phyloP scores from a whole-genome alignment of 2,329 filamentous ascomycete species.

The Aspergillus caelatus region DNA sequence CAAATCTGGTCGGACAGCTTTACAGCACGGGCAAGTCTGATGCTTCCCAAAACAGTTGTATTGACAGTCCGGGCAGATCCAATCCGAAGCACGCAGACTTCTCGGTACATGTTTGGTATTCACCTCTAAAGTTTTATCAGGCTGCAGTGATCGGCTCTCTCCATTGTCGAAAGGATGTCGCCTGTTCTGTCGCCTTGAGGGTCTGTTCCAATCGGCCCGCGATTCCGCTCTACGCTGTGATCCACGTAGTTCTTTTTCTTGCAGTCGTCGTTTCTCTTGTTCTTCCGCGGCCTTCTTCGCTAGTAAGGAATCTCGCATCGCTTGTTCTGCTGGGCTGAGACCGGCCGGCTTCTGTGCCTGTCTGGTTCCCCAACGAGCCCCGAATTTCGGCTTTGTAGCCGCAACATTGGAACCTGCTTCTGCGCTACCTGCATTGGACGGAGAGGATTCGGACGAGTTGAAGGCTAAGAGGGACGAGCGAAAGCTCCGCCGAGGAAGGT shows the following conservation, averaged over 20 bases:
- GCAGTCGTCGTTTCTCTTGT: slow-evolving; percentile 6
- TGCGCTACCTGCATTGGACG: slow-evolving; percentile 25
- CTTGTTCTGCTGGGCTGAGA: slow-evolving; percentile 36
- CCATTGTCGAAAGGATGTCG: background rate
- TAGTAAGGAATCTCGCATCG: slow-evolving; percentile 33
- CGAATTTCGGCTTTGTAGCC: slow-evolving; percentile 31
- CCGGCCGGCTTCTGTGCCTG: slow-evolving; percentile 23
- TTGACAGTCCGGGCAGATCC: slow-evolving; percentile 32
- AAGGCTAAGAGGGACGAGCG: slow-evolving; percentile 30
- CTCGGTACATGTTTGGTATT: slow-evolving; percentile 3
- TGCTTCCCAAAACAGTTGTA: slow-evolving; percentile 24
- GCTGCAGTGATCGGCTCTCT: slow-evolving; percentile 11
- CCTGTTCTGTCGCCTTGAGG: background rate
- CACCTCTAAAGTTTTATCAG: slow-evolving; percentile 14
- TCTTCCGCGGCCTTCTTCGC: slow-evolving; percentile 10
- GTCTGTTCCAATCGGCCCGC: background rate
- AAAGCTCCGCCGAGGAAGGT: slow-evolving; percentile 37
- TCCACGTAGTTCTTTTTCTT: background rate
- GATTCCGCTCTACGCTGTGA: background rate
- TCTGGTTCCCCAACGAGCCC: slow-evolving; percentile 24
- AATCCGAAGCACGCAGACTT: slow-evolving; percentile 21
- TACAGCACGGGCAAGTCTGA: slow-evolving; percentile 32
- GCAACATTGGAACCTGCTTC: slow-evolving; percentile 16
- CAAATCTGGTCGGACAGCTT: slow-evolving; percentile 25
- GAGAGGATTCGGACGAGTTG: slow-evolving; percentile 33